Evolutionary conservation across 78 protist genomes (phyloP), one percentile per base, ranked within the genome.

Genomic region (Dictyostelium capitatum): DNA sequence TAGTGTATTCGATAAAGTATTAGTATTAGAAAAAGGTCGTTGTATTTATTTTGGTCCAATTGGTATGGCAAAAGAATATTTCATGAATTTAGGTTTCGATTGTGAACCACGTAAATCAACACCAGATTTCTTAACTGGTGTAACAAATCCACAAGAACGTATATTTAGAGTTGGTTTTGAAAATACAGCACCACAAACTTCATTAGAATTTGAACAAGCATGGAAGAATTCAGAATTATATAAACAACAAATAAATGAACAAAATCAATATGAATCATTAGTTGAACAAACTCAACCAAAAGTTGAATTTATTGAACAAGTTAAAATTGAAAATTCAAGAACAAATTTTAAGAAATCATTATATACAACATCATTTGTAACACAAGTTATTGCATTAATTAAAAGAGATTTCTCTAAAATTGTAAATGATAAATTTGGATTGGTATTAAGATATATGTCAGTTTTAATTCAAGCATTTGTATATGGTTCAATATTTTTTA

Each of bases 81-180:
- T 89, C 41, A 7, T 57, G 20, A 83, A 89, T 25, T 46, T 77
- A 41, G 94, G 94, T 43, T 89, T 89, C 64, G 83, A 89, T 81
- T 89, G 94, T n/a, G 94, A 89, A 78, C 85, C 94, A 70, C 30
- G 94, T n/a, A 89, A 89, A 53, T 73, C 94, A 8, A 62, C 56
- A 47, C 94, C 94, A 20, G 94, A 89, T 78, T 89, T 78, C 83
- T 47, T 89, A 6, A 89, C 94, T 51, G 94, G 94, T 62, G 77
- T 89, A 6, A 89, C 94, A 50, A 89, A 89, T 78, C 85, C 94
- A 48, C 94, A 89, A 64, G 94, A 89, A 23, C 56, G 94, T 30
- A 72, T 12, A 14, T 43, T 89, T 46, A 62, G 78, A 70, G 53
- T 51, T 59, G 94, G 94, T 41, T 89, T 73, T 56, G 94, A 89